These are phyloP conservation scores for Conticribra weissflogii DNA, from an alignment of 108 stramenopile species.

Conservation along the genomic window DNA sequence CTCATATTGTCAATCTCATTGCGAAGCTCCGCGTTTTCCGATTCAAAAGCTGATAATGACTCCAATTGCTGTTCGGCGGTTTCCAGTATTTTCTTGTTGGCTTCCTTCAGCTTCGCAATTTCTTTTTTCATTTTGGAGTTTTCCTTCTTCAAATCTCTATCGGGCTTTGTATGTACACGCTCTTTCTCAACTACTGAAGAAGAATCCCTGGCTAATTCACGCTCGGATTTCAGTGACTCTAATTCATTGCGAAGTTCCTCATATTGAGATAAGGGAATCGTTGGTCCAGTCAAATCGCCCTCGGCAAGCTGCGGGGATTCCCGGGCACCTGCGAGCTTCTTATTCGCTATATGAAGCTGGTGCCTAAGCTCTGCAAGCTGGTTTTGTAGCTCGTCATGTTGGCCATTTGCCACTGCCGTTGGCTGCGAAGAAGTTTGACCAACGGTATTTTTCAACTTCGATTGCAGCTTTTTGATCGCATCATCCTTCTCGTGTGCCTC, in stretches of 20 bases:
- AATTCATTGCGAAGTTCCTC: constrained; percentile 19
- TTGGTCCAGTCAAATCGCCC: not conserved
- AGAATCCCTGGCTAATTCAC: not conserved
- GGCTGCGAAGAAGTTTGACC: not conserved
- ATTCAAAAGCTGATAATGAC: constrained; percentile 30
- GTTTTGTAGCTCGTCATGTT: not conserved
- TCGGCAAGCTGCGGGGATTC: not conserved
- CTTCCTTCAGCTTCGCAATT: constrained; percentile 49
- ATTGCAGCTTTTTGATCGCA: not conserved
- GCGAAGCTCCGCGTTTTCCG: constrained; percentile 29
- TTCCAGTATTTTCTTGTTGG: constrained; percentile 43
- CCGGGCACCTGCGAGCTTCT: not conserved
- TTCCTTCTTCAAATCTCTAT: constrained; percentile 23
- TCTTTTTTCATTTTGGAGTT: constrained; percentile 39
- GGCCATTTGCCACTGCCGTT: not conserved
- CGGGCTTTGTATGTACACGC: not conserved
- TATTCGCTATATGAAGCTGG: not conserved
- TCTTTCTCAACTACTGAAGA: not conserved
- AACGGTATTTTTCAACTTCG: not conserved
- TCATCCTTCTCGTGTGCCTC: not conserved
- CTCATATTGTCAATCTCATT: constrained; percentile 25
- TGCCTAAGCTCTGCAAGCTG: not conserved
- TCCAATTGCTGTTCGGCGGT: constrained; percentile 43
- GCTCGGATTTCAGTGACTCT: constrained; percentile 8
- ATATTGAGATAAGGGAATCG: constrained; percentile 11